Evolutionary conservation across 495 filamentous ascomycete genomes (phyloP).

Genomic region (Aspergillus ostianus): DNA sequence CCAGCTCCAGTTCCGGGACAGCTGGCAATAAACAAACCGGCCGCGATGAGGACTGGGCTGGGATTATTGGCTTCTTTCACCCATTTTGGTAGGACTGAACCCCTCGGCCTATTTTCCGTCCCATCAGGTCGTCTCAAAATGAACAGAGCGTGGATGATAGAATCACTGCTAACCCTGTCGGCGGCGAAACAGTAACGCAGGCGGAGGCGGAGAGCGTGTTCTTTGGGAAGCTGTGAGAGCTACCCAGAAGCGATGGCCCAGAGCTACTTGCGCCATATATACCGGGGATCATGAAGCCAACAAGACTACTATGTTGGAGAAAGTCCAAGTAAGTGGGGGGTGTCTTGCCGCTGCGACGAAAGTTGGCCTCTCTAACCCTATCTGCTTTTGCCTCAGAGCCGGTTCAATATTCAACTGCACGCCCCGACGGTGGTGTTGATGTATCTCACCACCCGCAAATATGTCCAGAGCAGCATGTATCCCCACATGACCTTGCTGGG

Average conservation of each 20-base stretch:
- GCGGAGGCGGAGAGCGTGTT: slow-evolving; percentile 92
- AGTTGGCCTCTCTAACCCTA: not conserved
- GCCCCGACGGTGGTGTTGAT: slow-evolving; percentile 80
- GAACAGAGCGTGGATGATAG: not conserved
- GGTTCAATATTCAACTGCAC: slow-evolving; percentile 91
- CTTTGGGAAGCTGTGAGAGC: slow-evolving; percentile 94
- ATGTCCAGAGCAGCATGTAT: slow-evolving; percentile 78
- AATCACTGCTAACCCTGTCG: not conserved
- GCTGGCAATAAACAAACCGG: slow-evolving; percentile 48
- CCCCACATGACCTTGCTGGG: slow-evolving; percentile 93
- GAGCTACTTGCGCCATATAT: slow-evolving; percentile 85
- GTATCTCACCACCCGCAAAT: slow-evolving; percentile 83
- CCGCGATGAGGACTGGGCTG: slow-evolving; percentile 65
- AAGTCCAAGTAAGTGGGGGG: slow-evolving; percentile 59
- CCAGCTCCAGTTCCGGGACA: slow-evolving; percentile 42
- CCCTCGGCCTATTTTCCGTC: slow-evolving; percentile 3
- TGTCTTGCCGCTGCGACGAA: not conserved
- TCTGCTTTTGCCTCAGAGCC: slow-evolving; percentile 47
- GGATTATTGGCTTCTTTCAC: slow-evolving; percentile 93
- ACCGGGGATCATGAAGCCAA: slow-evolving; percentile 88
- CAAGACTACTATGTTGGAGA: slow-evolving; percentile 72
- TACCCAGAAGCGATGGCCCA: slow-evolving; percentile 85
- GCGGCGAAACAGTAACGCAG: slow-evolving; percentile 69
- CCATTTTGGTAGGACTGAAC: slow-evolving; percentile 72
- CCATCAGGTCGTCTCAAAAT: not conserved